These are phyloP conservation scores for Lachancea fermentati DNA, from an alignment of 805 yeast genomes.

Conservation along the genomic window DNA sequence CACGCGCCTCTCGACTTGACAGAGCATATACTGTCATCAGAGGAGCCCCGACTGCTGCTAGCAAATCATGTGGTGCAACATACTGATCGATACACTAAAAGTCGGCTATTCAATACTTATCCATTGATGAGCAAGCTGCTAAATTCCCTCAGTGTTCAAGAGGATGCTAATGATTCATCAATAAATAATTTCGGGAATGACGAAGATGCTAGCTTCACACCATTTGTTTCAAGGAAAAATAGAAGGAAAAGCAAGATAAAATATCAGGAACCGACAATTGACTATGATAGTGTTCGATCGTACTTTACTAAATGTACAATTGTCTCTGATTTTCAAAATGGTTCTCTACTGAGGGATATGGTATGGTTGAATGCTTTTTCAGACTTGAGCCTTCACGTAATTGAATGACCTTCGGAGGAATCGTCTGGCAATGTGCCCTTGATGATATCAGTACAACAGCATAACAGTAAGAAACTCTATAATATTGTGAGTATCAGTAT, in stretches of 20 bases:
- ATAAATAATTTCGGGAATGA: constrained; percentile 13
- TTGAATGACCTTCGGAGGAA: constrained; percentile 13
- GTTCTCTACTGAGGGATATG: constrained; percentile 16
- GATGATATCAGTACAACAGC: neutral
- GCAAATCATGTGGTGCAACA: constrained; percentile 51
- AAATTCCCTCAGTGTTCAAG: constrained; percentile 7
- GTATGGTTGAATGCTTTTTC: constrained; percentile 50
- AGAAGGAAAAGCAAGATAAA: constrained; percentile 16
- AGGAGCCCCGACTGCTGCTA: constrained; percentile 37
- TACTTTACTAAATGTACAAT: constrained; percentile 19
- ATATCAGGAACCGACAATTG: constrained; percentile 16
- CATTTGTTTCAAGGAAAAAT: constrained; percentile 19
- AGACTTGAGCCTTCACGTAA: constrained; percentile 43
- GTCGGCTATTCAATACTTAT: constrained; percentile 39
- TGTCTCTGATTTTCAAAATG: constrained; percentile 22
- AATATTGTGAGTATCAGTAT: no score
- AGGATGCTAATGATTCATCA: constrained; percentile 6
- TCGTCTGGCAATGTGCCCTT: neutral
- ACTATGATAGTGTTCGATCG: constrained; percentile 18
- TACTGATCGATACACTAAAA: constrained; percentile 46
- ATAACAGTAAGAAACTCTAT: neutral
- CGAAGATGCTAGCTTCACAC: constrained; percentile 18
- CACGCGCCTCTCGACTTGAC: constrained; percentile 65
- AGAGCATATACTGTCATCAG: constrained; percentile 32
- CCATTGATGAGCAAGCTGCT: constrained; percentile 40